Percentiles rank a stretch among this genome's conserved stretches.
Conservation (phyloP, 306 rosid genomes). For the Trichosanthes truncata region DNA sequence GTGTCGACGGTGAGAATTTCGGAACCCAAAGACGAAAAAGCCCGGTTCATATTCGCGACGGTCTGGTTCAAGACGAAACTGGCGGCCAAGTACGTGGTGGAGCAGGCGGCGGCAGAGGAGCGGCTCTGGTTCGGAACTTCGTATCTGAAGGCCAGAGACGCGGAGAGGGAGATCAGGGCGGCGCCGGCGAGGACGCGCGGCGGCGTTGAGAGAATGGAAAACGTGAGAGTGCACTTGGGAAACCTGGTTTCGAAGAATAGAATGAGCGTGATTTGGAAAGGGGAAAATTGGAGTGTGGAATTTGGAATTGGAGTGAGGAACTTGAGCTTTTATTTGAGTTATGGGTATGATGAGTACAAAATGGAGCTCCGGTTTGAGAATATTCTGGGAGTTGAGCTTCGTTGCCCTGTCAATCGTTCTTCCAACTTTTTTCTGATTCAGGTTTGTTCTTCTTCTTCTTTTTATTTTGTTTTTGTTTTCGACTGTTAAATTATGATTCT, state of each 20-base stretch:
- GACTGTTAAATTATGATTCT: background rate
- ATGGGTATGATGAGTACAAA: slow-evolving; percentile 22
- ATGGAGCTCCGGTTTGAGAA: slow-evolving; percentile 32
- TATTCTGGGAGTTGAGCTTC: slow-evolving; percentile 29
- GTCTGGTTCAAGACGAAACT: slow-evolving; percentile 26
- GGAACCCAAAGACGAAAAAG: background rate
- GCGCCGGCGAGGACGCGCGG: background rate
- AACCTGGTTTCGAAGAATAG: slow-evolving; percentile 22
- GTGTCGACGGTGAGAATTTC: slow-evolving; percentile 19
- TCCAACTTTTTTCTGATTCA: slow-evolving; percentile 31
- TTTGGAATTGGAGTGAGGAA: slow-evolving; percentile 23
- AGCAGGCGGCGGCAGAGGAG: background rate
- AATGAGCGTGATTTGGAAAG: slow-evolving; percentile 40
- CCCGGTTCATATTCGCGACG: slow-evolving; percentile 18
- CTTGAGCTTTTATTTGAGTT: slow-evolving; percentile 20
- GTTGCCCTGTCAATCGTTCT: slow-evolving; percentile 1
- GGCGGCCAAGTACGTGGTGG: slow-evolving; percentile 20
- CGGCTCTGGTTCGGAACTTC: background rate
- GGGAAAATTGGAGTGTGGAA: slow-evolving; percentile 19
- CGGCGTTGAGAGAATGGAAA: background rate
- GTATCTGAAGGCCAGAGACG: slow-evolving; percentile 6
- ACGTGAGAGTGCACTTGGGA: slow-evolving; percentile 26
- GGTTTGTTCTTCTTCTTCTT: slow-evolving; percentile 14
- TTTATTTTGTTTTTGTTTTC: too few species aligned
- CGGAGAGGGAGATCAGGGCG: background rate